These are phyloP conservation scores for Adansonia madagascariensis DNA, from an alignment of 441 rosid genomes.

Conservation along the genomic window DNA sequence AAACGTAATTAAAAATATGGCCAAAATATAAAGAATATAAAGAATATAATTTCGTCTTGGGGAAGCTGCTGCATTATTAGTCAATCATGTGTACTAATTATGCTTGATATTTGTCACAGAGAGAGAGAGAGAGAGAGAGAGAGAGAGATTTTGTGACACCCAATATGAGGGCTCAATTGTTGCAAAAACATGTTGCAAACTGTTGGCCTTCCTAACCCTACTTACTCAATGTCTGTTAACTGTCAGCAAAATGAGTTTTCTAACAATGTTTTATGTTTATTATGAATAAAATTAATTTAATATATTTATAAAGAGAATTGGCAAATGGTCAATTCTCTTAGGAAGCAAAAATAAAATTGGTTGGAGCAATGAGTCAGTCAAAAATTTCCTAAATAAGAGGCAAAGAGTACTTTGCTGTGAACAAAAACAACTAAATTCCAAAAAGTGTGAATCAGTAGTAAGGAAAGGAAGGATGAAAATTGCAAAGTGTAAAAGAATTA, in stretches of 20 bases:
- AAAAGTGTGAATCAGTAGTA: not conserved
- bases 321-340: not conserved
- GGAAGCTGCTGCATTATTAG: not conserved
- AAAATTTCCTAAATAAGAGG: slow-evolving; percentile 6
- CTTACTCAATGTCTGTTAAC: not conserved
- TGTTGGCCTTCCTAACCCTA: not conserved
- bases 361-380: too few species aligned
- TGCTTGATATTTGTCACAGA: not conserved
- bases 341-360: not conserved
- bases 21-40: not conserved
- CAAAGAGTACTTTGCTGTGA: not conserved
- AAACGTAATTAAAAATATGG: not conserved
- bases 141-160: not conserved
- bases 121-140: not conserved
- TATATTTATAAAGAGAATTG: not conserved
- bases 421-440: not conserved
- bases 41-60: not conserved
- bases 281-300: not conserved
- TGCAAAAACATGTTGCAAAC: not conserved
- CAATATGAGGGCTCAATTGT: not conserved
- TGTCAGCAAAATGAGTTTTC: not conserved
- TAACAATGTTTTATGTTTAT: not conserved
- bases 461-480: not conserved
- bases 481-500: not conserved
- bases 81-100: not conserved